A percentile compares a stretch with the other conserved stretches of the same genome.
These are phyloP conservation scores for Pestalotiopsis sp. DNA, from an alignment of 2,329 filamentous ascomycete genomes.

Conservation along the genomic window DNA sequence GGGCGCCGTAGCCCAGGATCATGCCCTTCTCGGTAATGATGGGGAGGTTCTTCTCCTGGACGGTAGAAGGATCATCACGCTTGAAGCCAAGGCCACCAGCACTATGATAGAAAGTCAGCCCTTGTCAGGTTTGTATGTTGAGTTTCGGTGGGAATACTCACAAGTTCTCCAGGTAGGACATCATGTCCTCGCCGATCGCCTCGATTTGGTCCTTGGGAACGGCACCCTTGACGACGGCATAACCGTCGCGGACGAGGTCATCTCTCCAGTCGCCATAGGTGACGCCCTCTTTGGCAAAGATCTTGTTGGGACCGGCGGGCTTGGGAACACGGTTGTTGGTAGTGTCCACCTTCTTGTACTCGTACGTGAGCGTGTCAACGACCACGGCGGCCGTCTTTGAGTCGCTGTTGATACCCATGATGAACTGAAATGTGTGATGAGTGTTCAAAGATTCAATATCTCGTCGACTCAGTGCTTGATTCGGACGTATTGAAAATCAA, in stretches of 20 bases:
- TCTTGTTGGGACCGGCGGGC: slow-evolving; percentile 12
- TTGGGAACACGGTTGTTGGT: neutral
- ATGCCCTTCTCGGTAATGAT: slow-evolving; percentile 51
- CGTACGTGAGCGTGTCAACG: neutral
- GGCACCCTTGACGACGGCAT: slow-evolving; percentile 29
- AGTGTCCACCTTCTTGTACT: neutral
- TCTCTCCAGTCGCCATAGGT: slow-evolving; percentile 24
- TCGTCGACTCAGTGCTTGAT: neutral
- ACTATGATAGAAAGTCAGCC: neutral
- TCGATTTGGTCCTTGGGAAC: slow-evolving; percentile 20
- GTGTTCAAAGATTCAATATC: neutral
- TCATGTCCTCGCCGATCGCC: slow-evolving; percentile 20
- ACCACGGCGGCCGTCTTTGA: neutral
- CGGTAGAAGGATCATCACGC: slow-evolving; percentile 41
- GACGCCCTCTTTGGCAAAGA: slow-evolving; percentile 5
- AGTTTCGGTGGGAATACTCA: neutral
- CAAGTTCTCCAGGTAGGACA: slow-evolving; percentile 7
- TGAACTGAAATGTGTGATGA: neutral
- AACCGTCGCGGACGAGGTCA: slow-evolving; percentile 28
- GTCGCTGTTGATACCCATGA: slow-evolving; percentile 6
- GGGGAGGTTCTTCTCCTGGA: slow-evolving; percentile 33
- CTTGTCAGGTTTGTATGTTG: neutral
- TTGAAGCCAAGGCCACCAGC: slow-evolving; percentile 21
- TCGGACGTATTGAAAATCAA: neutral
- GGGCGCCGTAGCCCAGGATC: slow-evolving; percentile 46